Percentiles rank a stretch among this genome's conserved stretches.
These are phyloP conservation scores for Hymenoscyphus linearis DNA, from an alignment of 2,329 filamentous ascomycete genomes.

Conservation along the genomic window DNA sequence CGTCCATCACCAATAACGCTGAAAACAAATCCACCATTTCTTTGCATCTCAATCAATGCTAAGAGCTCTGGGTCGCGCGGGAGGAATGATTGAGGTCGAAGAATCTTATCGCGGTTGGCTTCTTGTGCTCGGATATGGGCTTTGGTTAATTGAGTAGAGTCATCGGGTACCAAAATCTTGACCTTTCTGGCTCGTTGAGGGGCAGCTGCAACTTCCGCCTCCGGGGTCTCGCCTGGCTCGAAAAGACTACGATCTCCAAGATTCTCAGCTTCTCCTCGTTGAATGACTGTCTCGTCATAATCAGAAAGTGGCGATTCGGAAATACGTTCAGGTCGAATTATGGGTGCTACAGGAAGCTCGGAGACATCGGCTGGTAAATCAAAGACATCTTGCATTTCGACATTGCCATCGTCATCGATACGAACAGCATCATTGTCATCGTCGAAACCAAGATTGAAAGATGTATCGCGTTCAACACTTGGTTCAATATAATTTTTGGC, in stretches of 20 bases:
- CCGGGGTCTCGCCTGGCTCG: constrained; percentile 51
- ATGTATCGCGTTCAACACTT: constrained; percentile 47
- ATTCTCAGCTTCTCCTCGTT: constrained; percentile 51
- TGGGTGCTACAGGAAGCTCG: constrained; percentile 43
- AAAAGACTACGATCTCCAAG: constrained; percentile 50
- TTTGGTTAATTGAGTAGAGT: constrained; percentile 68
- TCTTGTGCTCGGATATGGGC: constrained; percentile 82
- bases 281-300: constrained; percentile 58
- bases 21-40: constrained; percentile 82
- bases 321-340: constrained; percentile 52
- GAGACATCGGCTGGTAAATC: constrained; percentile 49
- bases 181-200: constrained; percentile 73
- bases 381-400: constrained; percentile 56
- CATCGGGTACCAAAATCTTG: constrained; percentile 76
- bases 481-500: constrained; percentile 49
- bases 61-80: constrained; percentile 83
- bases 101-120: constrained; percentile 76
- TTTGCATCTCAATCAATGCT: constrained; percentile 86
- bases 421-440: constrained; percentile 45
- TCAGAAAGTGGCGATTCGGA: constrained; percentile 68
- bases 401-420: constrained; percentile 61
- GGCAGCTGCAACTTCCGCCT: constrained; percentile 56
- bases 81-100: constrained; percentile 76
- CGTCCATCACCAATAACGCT: constrained; percentile 79
- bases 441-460: constrained; percentile 46